These are phyloP conservation scores for Fraxinus greggii DNA, from an alignment of 305 asterid genomes.

Conservation along the genomic window DNA sequence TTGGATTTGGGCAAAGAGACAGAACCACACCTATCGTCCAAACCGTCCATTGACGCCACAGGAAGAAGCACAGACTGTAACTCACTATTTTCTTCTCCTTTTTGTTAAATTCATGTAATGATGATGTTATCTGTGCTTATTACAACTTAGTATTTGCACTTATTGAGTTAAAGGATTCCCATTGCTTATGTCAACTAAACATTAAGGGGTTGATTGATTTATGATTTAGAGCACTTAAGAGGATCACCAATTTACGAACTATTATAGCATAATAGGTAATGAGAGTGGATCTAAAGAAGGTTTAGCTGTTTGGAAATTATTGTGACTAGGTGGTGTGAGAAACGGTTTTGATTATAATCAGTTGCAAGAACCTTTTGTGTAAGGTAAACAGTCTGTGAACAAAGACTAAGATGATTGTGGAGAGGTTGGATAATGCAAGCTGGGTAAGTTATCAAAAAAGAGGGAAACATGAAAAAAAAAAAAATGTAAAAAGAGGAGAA, in stretches of 20 bases:
- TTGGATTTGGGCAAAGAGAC: constrained; percentile 96
- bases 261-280: neutral
- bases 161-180: constrained; percentile 11
- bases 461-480: neutral
- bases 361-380: neutral
- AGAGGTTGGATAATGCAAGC: neutral
- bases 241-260: neutral
- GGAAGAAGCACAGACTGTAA: constrained; percentile 81
- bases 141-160: neutral
- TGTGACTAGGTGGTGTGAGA: neutral
- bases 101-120: constrained; percentile 5
- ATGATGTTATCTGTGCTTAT: constrained; percentile 8
- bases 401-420: neutral
- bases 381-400: neutral
- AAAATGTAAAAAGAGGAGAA: neutral
- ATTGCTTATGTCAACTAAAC: neutral
- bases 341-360: constrained; percentile 12
- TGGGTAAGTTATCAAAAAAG: neutral
- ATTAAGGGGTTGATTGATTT: neutral
- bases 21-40: constrained; percentile 92
- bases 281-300: neutral
- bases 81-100: neutral
- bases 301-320: neutral
- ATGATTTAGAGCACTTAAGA: constrained; percentile 1
- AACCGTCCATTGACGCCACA: constrained; percentile 77